Percentiles rank a stretch among this genome's conserved stretches.
Conservation (phyloP, 495 filamentous ascomycete genomes). For the Aspergillus bertholletiae region DNA sequence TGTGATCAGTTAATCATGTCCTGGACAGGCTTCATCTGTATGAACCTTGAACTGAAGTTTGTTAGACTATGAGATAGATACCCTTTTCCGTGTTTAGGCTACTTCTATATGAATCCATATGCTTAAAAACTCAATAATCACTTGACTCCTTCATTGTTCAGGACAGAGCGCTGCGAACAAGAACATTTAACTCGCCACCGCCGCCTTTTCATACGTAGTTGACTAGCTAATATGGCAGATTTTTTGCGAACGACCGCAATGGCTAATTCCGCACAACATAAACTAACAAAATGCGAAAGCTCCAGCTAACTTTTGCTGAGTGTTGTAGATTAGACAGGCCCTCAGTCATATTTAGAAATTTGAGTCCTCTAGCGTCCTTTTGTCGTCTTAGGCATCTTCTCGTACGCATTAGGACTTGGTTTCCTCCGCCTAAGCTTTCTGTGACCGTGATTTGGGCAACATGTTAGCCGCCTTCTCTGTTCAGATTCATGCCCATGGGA, state of each 20-base stretch:
- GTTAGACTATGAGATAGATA: constrained; percentile 22
- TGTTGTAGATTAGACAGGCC: no score
- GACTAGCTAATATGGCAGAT: not conserved
- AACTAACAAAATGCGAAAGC: not conserved
- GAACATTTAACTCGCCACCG: not conserved
- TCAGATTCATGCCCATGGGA: constrained; percentile 17
- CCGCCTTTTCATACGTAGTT: not conserved
- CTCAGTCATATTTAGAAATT: no score
- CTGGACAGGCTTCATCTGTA: constrained; percentile 10
- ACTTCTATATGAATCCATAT: not conserved
- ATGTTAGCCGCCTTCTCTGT: constrained; percentile 25
- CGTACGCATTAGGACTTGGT: constrained; percentile 90
- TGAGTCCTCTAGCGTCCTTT: no score
- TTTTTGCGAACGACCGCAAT: not conserved
- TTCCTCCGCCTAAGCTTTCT: constrained; percentile 50
- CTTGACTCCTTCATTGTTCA: not conserved
- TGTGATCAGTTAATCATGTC: constrained; percentile 25
- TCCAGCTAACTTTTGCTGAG: no score
- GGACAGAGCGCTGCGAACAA: not conserved
- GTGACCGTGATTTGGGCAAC: constrained; percentile 22
- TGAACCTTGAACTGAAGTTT: constrained; percentile 7
- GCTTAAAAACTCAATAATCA: not conserved
- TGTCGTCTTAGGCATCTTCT: constrained; percentile 71
- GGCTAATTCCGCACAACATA: not conserved
- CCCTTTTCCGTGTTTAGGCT: constrained; percentile 8